Conservation (phyloP, 176 grass and related monocot genomes). For the Aegilops umbellulata region DNA sequence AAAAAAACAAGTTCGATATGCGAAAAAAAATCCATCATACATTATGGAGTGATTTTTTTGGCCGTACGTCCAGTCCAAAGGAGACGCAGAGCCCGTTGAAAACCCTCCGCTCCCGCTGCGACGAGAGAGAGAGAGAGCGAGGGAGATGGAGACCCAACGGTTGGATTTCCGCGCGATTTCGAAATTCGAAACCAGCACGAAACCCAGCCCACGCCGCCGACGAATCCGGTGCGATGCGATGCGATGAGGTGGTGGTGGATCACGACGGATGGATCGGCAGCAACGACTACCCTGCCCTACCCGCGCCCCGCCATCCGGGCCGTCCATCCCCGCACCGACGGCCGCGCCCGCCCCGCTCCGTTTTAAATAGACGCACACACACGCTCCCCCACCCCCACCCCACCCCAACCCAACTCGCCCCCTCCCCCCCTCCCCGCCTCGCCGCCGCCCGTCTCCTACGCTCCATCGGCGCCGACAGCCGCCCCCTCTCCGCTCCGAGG, state of each 20-base stretch:
- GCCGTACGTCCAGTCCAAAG: no score
- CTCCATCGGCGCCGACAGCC: neutral
- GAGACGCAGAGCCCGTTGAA: no score
- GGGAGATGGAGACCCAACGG: neutral
- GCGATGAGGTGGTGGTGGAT: neutral
- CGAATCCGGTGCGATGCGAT: neutral
- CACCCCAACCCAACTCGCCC: neutral
- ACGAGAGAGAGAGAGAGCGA: no score
- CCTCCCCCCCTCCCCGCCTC: neutral
- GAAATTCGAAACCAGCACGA: neutral
- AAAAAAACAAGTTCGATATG: no score
- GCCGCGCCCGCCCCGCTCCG: neutral
- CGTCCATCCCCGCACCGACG: constrained; percentile 40
- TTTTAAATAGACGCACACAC: constrained; percentile 44
- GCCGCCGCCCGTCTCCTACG: no score
- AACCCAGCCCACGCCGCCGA: constrained; percentile 11
- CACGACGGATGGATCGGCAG: neutral
- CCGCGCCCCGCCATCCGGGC: neutral
- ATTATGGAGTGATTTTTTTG: no score
- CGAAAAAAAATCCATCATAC: no score
- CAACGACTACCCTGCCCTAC: constrained; percentile 18
- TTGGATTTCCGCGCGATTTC: neutral
- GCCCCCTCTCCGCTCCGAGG: constrained; percentile 6
- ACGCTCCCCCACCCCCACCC: neutral
- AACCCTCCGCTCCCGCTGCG: no score